phyloP scores from a whole-genome alignment of 257 asterid species.

The Vinca minor region DNA sequence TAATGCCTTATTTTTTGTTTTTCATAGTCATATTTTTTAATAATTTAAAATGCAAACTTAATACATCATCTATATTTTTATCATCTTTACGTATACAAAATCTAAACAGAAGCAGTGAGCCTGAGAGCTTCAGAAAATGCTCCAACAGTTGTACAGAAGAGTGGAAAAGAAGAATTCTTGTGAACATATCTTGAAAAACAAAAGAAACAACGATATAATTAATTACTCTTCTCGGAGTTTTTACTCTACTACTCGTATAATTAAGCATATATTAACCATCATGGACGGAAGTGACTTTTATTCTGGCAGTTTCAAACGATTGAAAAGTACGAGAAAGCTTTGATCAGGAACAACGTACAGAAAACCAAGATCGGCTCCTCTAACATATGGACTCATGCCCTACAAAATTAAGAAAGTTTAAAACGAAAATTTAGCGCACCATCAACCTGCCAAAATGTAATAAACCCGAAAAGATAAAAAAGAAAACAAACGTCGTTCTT shows the following conservation, averaged over 20 bases:
- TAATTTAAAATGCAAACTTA: no score
- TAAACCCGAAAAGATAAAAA: no score
- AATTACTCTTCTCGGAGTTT: constrained; percentile 10
- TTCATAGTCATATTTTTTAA: no score
- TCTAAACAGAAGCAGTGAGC: no score
- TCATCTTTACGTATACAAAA: no score
- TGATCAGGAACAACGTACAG: constrained; percentile 84
- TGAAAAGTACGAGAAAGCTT: constrained; percentile 88
- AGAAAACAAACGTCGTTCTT: background rate
- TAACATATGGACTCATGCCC: constrained; percentile 76
- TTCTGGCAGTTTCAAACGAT: constrained; percentile 71
- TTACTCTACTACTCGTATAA: constrained; percentile 4
- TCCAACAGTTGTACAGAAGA: no score
- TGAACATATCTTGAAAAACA: background rate
- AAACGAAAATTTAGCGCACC: background rate
- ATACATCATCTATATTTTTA: no score
- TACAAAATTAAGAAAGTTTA: constrained; percentile 15
- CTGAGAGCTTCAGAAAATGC: no score
- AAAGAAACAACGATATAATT: background rate
- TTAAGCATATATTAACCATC: background rate
- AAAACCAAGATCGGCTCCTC: constrained; percentile 94
- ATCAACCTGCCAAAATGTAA: background rate
- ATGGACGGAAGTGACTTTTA: constrained; percentile 23
- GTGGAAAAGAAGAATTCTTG: background rate
- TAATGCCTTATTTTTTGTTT: no score